A percentile compares a stretch with the other conserved stretches of the same genome.
These are phyloP conservation scores for Gymnopus androsaceus DNA, from an alignment of 1,284 basidiomycete species.

Conservation along the genomic window DNA sequence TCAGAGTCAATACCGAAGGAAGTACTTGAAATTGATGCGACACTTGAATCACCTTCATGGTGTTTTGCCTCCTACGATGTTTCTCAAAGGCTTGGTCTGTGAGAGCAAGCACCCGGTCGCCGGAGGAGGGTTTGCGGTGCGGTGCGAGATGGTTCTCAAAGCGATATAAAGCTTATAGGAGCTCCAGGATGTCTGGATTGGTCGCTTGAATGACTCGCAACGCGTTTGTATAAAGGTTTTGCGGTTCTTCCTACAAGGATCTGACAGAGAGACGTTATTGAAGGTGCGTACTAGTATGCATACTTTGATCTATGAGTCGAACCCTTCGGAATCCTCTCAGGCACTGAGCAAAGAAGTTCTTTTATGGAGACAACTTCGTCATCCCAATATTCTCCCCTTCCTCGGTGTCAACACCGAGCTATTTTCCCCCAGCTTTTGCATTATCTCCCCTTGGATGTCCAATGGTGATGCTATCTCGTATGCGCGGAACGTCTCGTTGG, in stretches of 20 bases:
- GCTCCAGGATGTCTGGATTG: constrained; percentile 15
- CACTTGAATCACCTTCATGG: neutral
- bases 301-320: no score
- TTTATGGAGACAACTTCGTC: constrained; percentile 9
- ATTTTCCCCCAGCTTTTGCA: constrained; percentile 7
- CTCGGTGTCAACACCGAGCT: neutral
- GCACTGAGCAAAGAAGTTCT: constrained; percentile 9
- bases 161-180: neutral
- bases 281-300: constrained; percentile 2
- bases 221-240: constrained; percentile 14
- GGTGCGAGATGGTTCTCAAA: neutral
- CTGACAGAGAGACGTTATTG: neutral
- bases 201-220: neutral
- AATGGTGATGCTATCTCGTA: constrained; percentile 15
- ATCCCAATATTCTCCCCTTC: constrained; percentile 14
- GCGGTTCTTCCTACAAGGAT: neutral
- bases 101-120: constrained; percentile 5
- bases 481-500: neutral
- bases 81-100: constrained; percentile 5
- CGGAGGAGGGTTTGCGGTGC: constrained; percentile 8
- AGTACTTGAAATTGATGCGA: constrained; percentile 1
- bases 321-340: neutral
- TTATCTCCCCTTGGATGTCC: constrained; percentile 12
- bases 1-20: neutral
- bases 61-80: constrained; percentile 2